Evolutionary conservation across 164 flowering plant species (phyloP).

Genomic region (Vitis rupestris): DNA sequence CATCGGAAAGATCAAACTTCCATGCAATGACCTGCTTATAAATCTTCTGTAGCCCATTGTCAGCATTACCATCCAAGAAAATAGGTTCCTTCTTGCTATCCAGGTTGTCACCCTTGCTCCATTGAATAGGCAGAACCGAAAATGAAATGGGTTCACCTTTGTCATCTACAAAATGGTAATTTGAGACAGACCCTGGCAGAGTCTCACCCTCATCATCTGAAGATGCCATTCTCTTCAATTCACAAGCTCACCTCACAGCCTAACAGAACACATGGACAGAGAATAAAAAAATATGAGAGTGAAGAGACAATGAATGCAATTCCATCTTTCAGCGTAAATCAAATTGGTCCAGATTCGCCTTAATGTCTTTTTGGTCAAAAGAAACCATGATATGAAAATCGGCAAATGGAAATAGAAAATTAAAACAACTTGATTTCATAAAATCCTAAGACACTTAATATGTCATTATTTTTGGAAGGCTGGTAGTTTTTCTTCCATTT

Average conservation of each 20-base stretch:
- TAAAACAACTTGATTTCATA: no score
- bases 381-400: no score
- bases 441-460: no score
- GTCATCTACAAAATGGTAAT: slow-evolving; percentile 32
- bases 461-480: no score
- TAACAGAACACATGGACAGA: no score
- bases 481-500: no score
- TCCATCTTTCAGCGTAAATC: no score
- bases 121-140: slow-evolving; percentile 28
- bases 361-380: no score
- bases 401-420: no score
- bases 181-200: slow-evolving; percentile 23
- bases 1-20: slow-evolving; percentile 57
- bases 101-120: slow-evolving; percentile 18
- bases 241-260: not conserved
- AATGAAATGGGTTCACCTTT: slow-evolving; percentile 27
- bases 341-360: no score
- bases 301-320: no score
- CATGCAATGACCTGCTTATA: slow-evolving; percentile 64
- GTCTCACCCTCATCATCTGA: slow-evolving; percentile 38
- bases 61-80: slow-evolving; percentile 27
- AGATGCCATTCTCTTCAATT: slow-evolving; percentile 18
- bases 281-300: no score
- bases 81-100: slow-evolving; percentile 1
- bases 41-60: slow-evolving; percentile 33